Base-by-base conservation (phyloP, 306 rosid species). In the Cucurbita ficifolia region DNA sequence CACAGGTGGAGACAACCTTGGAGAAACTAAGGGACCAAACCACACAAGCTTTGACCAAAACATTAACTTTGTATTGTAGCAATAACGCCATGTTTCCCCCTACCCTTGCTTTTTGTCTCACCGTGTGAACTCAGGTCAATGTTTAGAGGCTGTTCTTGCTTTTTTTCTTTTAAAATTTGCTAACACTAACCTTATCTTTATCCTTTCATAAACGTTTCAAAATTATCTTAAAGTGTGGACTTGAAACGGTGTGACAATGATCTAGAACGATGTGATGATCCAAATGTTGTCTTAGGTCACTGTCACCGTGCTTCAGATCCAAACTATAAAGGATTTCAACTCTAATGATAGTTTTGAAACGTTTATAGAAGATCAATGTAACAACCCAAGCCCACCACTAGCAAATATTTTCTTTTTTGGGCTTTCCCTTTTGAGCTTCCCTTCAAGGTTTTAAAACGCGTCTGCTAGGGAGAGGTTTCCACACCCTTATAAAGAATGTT, bases 1-100 rank as follows among this genome's bases (percentile, higher is more conserved):
- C 83, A 85, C 85, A 77, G 76, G 80, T 81, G 81, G 84, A 88
- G 86, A 88, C 87, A 82, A 82, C 81, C 85, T 76, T 84, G 91
- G 86, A 79, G 73, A 68, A 68, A 68, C 55, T 46, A 68, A 68
- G 73, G 73, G 73, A 68, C 53, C 73, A 68, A 43, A 68, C 73
- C 73, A 46, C 73, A 68, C 55, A 68, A 22, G 39, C 4, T 68
- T 68, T 68, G 73, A 68, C 73, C 55, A 68, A 45, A 68, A 68
- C 53, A 68, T 68, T 45, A 68, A 45, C 73, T 68, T 68, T 62
- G 69, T 62, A 17, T 3, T 62, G 69, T 62, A 43, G 73, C 73
- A 67, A 67, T 49, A 65, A 65, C 43, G 38, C 43, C 11, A 45
- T 33, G 68, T 16, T 24, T 51, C 71, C 16, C 10, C 52, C 46